Percentiles rank a stretch among this genome's conserved stretches.
These are phyloP conservation scores for Vairimorpha apis DNA, from an alignment of 371 early-diverging fungal genomes.

Conservation along the genomic window DNA sequence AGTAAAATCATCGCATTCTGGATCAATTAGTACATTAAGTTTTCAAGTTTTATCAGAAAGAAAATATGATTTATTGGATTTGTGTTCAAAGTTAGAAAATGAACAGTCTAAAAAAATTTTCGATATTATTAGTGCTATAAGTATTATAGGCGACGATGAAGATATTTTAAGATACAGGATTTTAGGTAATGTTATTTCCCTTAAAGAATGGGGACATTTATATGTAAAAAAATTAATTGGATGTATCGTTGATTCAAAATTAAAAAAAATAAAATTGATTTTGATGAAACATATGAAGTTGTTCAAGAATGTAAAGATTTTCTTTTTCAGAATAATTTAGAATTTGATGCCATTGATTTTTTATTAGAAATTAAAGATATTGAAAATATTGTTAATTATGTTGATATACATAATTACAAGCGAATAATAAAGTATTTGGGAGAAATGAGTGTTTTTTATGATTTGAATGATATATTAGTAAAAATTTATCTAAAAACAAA, in stretches of 20 bases:
- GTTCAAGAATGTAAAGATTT: conserved; percentile 40
- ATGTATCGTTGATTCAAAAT: conserved; percentile 31
- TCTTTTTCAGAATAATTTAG: conserved; percentile 60
- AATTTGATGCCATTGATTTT: conserved; percentile 63
- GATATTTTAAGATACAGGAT: conserved; percentile 54
- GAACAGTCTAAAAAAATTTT: conserved; percentile 44
- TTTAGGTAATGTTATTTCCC: conserved; percentile 52
- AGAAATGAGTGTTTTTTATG: conserved; percentile 39
- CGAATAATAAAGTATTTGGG: conserved; percentile 57
- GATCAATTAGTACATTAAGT: conserved; percentile 26
- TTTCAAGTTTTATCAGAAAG: conserved; percentile 37
- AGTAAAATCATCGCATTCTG: conserved; percentile 32
- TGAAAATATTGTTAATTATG: conserved; percentile 41
- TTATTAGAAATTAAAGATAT: conserved; percentile 56
- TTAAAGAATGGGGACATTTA: conserved; percentile 61
- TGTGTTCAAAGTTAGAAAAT: conserved; percentile 13
- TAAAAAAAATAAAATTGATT: conserved; percentile 7
- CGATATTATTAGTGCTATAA: conserved; percentile 60
- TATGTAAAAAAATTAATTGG: conserved; percentile 60
- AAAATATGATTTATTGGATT: conserved; percentile 2
- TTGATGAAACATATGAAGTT: conserved; percentile 23
- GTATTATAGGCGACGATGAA: conserved; percentile 36
- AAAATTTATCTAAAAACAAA: conserved; percentile 44
- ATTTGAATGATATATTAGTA: conserved; percentile 33
- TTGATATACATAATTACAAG: conserved; percentile 59